Base-by-base conservation (phyloP, 2,329 filamentous ascomycete species). In the Ceratocystis colombiana region DNA sequence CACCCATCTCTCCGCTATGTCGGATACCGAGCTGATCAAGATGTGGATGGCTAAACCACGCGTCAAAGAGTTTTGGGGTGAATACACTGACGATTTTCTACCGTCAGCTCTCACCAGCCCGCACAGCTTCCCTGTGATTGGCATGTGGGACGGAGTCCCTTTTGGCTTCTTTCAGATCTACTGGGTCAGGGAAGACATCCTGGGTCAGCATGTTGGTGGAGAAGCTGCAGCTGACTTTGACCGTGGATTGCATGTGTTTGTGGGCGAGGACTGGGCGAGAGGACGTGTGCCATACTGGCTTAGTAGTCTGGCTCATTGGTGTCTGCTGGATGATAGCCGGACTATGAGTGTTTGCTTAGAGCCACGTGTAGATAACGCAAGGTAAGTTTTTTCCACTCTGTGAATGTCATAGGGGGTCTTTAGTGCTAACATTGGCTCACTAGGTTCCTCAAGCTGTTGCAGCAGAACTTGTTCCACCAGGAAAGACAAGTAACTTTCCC, bases 81-180 rank as follows among this genome's bases (percentile, higher is more conserved):
- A 76, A 77, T 80, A 83, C 76, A 64, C 85, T 76, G 66, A 85
- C 75, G 67, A 82, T 1, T 95, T 96, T 68, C 78, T 99, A 2
- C 77, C 81, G 22, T 78, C 77, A 1, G 85, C 82, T 0, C 77
- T 97, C 10, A 80, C 80, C 12, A 85, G 81, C 22, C 80, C 81
- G 20, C 88, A 96, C 75, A 90, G 87, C 7, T 96, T 97, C 75
- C 94, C 94, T 0, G 90, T 87, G 0, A 93, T 97, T 68, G 94
- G 89, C 0, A 87, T 91, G 73, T 99, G 93, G 89, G 90, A 97
- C 71, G 92, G 90, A 10, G 88, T 93, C 68, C 93, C 93, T 0
- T 99, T 97, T 76, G 94, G 91, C 0, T 99, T 95, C 74, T 96
- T 99, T 73, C 94, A 99, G 77, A 82, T 99, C 44, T 99, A 99